These are phyloP conservation scores for Globisporangium orthogonon DNA, from an alignment of 352 stramenopile genomes.

Conservation along the genomic window DNA sequence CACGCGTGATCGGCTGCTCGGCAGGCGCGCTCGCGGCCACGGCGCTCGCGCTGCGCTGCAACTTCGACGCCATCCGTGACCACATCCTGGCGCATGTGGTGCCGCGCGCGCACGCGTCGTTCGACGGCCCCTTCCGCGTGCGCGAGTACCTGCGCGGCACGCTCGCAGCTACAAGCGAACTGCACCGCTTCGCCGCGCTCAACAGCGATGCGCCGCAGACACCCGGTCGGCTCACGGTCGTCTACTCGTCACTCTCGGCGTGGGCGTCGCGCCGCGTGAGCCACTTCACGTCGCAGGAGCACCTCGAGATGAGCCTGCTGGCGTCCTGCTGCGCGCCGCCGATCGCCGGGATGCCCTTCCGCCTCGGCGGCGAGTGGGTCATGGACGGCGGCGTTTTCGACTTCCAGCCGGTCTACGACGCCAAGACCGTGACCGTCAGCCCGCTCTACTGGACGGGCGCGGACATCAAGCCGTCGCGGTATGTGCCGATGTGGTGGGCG, in stretches of 20 bases:
- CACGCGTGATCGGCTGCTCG: constrained; percentile 73
- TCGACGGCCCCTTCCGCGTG: constrained; percentile 57
- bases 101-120: constrained; percentile 39
- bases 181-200: constrained; percentile 46
- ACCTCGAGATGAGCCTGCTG: constrained; percentile 58
- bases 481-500: constrained; percentile 87
- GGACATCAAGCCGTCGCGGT: constrained; percentile 87
- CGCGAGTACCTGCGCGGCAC: constrained; percentile 58
- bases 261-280: constrained; percentile 61
- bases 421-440: constrained; percentile 70
- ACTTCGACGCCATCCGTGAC: constrained; percentile 69
- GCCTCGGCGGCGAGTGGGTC: constrained; percentile 78
- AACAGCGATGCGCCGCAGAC: constrained; percentile 16
- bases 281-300: constrained; percentile 53
- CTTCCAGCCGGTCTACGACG: constrained; percentile 75
- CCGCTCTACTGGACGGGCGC: constrained; percentile 85
- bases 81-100: constrained; percentile 54
- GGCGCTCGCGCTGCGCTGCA: constrained; percentile 57
- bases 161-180: constrained; percentile 22
- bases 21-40: constrained; percentile 68
- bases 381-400: constrained; percentile 83
- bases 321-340: constrained; percentile 76
- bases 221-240: constrained; percentile 39
- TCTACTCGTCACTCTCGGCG: constrained; percentile 73
- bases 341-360: constrained; percentile 80